These are phyloP conservation scores for Hura crepitans DNA, from an alignment of 441 rosid genomes.

Conservation along the genomic window DNA sequence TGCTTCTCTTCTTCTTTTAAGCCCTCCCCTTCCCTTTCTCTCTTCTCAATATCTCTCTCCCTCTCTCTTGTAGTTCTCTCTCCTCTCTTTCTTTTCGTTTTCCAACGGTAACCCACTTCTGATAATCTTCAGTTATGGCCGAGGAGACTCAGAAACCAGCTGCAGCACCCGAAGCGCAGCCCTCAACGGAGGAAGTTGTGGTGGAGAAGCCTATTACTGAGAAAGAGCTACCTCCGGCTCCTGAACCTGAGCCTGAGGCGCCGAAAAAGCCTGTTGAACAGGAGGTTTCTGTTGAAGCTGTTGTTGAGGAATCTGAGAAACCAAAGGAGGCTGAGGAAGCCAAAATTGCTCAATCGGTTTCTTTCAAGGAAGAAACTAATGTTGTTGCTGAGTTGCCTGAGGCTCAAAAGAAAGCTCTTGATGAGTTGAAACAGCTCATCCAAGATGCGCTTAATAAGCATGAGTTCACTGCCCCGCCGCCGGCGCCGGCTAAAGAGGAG, in stretches of 20 bases:
- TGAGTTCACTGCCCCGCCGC: constrained; percentile 51
- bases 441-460: constrained; percentile 69
- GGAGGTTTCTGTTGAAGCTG: constrained; percentile 24
- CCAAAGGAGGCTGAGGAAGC: constrained; percentile 22
- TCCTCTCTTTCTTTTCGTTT: neutral
- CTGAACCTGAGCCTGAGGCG: constrained; percentile 23
- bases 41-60: constrained; percentile 5
- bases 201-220: constrained; percentile 28
- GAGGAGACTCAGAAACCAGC: constrained; percentile 49
- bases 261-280: constrained; percentile 25
- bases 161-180: constrained; percentile 26
- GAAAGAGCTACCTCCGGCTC: constrained; percentile 29
- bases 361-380: constrained; percentile 65
- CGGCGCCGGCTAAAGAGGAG: constrained; percentile 30
- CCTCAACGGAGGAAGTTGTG: constrained; percentile 31
- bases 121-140: constrained; percentile 37
- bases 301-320: constrained; percentile 22
- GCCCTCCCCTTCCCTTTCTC: neutral
- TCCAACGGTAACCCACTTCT: neutral
- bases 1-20: constrained; percentile 11
- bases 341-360: constrained; percentile 40
- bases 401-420: constrained; percentile 64
- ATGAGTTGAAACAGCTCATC: constrained; percentile 54
- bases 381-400: constrained; percentile 50
- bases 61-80: neutral